Base-by-base conservation (phyloP, 208 protist genomes). In the Leishmania arabica region DNA sequence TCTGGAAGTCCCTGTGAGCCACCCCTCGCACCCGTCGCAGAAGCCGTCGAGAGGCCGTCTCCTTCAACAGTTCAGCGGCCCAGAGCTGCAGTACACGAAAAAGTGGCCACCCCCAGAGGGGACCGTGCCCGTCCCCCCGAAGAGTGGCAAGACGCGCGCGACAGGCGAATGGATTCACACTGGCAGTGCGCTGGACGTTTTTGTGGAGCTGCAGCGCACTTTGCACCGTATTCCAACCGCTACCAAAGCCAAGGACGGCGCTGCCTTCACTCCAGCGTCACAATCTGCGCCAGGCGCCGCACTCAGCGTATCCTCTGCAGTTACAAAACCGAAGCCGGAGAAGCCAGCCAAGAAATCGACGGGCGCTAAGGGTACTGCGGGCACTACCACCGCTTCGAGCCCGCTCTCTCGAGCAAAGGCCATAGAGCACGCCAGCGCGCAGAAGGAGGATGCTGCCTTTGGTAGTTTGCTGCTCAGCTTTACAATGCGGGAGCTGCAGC, bases 11-110 rank as follows among this genome's bases (percentile, higher is more conserved):
- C 92, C 92, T 27, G 65, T 74, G 27, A 94, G 89, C 71, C 94
- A 97, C 71, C 94, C 94, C 7, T 95, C 92, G 6, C 94, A 97
- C 78, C 91, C 92, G 8, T 91, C 89, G 13, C 92, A 96, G 79
- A 95, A 93, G 75, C 91, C 94, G 24, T 88, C 90, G 34, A 84
- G 80, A 24, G 87, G 92, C 17, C 84, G 94, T n/a, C 84, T 93
- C 2, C 89, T 93, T 21, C 94, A 97, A 80, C 86, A 93, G 78
- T 91, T 90, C 81, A 89, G 89, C 80, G 92, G 92, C 1, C 94
- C 92, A 0, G 85, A 92, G 80, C 83, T 96, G 17, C 68, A 77
- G 27, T 92, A 84, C 86, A 85, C 60, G 5, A 91, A 92, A 54
- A 66, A 58, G 49, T 90, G 84, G 88, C 88, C 90, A n/a, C 84